phyloP scores from a whole-genome alignment of 2,329 filamentous ascomycete genomes.

The Colletotrichum sp. region DNA sequence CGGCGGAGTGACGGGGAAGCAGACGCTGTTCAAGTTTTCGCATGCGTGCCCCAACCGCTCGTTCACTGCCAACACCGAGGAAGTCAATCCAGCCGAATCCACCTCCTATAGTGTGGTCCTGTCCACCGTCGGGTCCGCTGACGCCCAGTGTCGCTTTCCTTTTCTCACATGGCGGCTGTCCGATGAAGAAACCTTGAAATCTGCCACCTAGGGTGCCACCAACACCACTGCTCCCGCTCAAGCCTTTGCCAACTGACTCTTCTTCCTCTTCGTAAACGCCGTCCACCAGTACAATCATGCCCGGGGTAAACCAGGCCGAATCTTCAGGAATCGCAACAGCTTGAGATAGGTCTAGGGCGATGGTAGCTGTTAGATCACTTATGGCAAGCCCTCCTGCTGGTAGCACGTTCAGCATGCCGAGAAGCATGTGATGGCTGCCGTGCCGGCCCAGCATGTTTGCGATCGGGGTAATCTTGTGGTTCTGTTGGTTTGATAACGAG shows the following conservation, averaged over 20 bases:
- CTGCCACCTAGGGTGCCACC: constrained; percentile 91
- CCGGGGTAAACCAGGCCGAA: constrained; percentile 90
- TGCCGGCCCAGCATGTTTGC: constrained; percentile 77
- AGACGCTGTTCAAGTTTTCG: constrained; percentile 76
- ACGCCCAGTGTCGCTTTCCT: constrained; percentile 80
- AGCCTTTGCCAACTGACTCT: constrained; percentile 67
- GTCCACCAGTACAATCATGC: constrained; percentile 95
- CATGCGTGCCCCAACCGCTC: constrained; percentile 84
- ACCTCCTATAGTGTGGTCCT: constrained; percentile 70
- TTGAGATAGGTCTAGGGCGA: constrained; percentile 81
- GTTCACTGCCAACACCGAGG: constrained; percentile 86
- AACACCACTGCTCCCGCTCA: constrained; percentile 80
- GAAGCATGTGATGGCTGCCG: constrained; percentile 82
- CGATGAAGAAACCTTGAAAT: constrained; percentile 89
- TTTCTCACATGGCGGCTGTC: constrained; percentile 89
- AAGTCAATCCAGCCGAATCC: constrained; percentile 99
- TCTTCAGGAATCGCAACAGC: constrained; percentile 83
- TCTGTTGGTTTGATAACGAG: constrained; percentile 68
- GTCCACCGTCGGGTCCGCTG: constrained; percentile 60
- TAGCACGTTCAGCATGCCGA: constrained; percentile 81
- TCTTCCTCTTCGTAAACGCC: constrained; percentile 97
- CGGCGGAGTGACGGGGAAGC: constrained; percentile 46
- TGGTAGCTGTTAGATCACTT: constrained; percentile 87
- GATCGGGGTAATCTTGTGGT: constrained; percentile 89
- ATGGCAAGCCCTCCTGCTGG: constrained; percentile 84